Evolutionary conservation across 768 basidiomycete genomes (phyloP).

Genomic region (Phlegmacium glaucopus): DNA sequence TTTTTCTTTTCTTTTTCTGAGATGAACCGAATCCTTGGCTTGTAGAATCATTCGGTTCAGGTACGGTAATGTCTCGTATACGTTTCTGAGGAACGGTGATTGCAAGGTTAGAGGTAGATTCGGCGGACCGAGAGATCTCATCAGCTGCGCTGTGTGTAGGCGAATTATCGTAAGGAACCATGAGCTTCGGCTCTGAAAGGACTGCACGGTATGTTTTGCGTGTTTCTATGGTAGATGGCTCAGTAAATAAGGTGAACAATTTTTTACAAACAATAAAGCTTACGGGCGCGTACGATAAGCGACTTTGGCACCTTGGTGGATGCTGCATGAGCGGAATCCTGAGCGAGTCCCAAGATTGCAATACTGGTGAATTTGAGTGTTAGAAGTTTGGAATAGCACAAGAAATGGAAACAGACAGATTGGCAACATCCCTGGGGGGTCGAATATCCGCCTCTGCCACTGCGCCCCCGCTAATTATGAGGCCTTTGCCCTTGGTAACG

Average conservation of each 20-base stretch:
- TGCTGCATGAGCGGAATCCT: conserved; percentile 64
- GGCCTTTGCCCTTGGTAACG: conserved; percentile 76
- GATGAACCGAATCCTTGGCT: neutral
- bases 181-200: conserved; percentile 68
- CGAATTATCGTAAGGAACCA: conserved; percentile 35
- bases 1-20: conserved; percentile 18
- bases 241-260: neutral
- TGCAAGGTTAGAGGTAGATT: neutral
- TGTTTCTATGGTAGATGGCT: conserved; percentile 48
- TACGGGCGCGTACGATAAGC: conserved; percentile 70
- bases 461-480: conserved; percentile 71
- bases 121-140: neutral
- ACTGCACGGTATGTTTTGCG: conserved; percentile 80
- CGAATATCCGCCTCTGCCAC: conserved; percentile 59
- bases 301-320: conserved; percentile 61
- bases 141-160: neutral
- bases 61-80: conserved; percentile 1
- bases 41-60: neutral
- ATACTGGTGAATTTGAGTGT: conserved; percentile 38
- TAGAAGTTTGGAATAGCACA: neutral
- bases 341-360: conserved; percentile 61
- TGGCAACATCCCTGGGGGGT: conserved; percentile 69
- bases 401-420: conserved; percentile 51
- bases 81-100: neutral
- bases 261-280: conserved; percentile 23